These are phyloP conservation scores for Microdochium paspali DNA, from an alignment of 2,329 filamentous ascomycete species.

Conservation along the genomic window DNA sequence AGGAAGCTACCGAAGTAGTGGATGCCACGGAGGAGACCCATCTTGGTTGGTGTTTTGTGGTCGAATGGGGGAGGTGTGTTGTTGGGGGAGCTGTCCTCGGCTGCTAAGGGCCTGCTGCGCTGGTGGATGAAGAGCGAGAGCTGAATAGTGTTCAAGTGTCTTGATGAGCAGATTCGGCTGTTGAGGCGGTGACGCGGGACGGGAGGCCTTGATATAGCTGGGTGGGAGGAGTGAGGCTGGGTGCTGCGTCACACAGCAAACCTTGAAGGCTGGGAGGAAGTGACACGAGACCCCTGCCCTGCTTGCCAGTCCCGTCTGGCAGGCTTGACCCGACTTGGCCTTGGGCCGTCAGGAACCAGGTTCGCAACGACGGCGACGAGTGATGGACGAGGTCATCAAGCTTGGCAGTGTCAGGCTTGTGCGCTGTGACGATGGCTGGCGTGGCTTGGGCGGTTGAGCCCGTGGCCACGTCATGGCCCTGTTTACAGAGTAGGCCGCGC, in stretches of 20 bases:
- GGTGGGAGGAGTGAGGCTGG: too few species aligned
- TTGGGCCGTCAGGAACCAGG: not conserved
- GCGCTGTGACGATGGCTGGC: not conserved
- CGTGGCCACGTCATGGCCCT: not conserved
- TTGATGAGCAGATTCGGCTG: too few species aligned
- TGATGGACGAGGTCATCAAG: not conserved
- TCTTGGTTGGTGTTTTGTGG: not conserved
- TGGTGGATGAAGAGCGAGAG: not conserved
- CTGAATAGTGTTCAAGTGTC: not conserved
- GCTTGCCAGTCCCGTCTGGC: not conserved
- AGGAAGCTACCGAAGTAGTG: constrained; percentile 50
- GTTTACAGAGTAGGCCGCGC: too few species aligned
- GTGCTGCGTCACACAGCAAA: too few species aligned
- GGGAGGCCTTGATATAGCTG: too few species aligned
- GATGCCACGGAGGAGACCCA: constrained; percentile 12
- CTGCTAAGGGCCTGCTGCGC: not conserved
- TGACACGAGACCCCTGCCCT: too few species aligned
- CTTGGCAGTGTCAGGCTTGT: not conserved
- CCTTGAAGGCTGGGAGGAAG: too few species aligned
- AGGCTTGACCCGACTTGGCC: not conserved
- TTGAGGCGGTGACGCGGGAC: too few species aligned
- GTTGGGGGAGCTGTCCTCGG: not conserved
- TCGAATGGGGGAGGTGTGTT: not conserved
- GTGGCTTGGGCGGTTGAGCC: too few species aligned
- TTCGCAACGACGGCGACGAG: not conserved